phyloP scores from a whole-genome alignment of 805 yeast genomes.

The Metschnikowia corniflorae region DNA sequence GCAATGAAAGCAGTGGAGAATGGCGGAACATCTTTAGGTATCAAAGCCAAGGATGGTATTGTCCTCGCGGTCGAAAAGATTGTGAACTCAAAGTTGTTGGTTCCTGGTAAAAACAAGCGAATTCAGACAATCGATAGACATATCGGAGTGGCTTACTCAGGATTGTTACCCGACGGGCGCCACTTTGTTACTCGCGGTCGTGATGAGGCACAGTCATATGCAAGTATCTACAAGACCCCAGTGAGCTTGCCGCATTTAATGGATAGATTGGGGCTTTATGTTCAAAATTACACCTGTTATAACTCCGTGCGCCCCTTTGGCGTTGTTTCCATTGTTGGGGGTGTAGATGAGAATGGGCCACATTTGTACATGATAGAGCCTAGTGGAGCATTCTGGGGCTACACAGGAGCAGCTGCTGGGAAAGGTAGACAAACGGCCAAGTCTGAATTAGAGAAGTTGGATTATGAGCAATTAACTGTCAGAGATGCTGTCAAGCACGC shows the following conservation, averaged over 20 bases:
- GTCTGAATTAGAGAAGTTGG: slow-evolving; percentile 90
- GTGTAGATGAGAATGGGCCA: slow-evolving; percentile 84
- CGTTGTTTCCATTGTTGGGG: slow-evolving; percentile 87
- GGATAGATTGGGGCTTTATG: slow-evolving; percentile 84
- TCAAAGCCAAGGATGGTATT: slow-evolving; percentile 87
- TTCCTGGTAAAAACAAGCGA: slow-evolving; percentile 83
- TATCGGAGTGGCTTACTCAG: slow-evolving; percentile 92
- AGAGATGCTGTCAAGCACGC: slow-evolving; percentile 89
- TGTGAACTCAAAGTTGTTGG: slow-evolving; percentile 79
- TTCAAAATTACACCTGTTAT: slow-evolving; percentile 92
- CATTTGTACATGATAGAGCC: slow-evolving; percentile 97
- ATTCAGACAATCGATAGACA: slow-evolving; percentile 93
- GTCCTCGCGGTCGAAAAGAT: slow-evolving; percentile 98
- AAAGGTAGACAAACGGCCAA: slow-evolving; percentile 98
- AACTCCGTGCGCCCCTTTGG: slow-evolving; percentile 98
- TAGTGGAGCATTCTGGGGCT: slow-evolving; percentile 97
- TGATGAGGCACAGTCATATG: slow-evolving; percentile 81
- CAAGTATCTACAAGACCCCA: slow-evolving; percentile 69
- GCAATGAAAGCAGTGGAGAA: slow-evolving; percentile 97
- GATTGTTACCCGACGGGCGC: slow-evolving; percentile 94
- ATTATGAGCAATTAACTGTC: slow-evolving; percentile 63
- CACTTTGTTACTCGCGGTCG: slow-evolving; percentile 89
- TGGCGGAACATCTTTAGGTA: slow-evolving; percentile 93
- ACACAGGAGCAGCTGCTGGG: slow-evolving; percentile 95
- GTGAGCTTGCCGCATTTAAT: slow-evolving; percentile 79